Evolutionary conservation across 2,329 filamentous ascomycete genomes (phyloP).

Genomic region (Cladosporium sp.): DNA sequence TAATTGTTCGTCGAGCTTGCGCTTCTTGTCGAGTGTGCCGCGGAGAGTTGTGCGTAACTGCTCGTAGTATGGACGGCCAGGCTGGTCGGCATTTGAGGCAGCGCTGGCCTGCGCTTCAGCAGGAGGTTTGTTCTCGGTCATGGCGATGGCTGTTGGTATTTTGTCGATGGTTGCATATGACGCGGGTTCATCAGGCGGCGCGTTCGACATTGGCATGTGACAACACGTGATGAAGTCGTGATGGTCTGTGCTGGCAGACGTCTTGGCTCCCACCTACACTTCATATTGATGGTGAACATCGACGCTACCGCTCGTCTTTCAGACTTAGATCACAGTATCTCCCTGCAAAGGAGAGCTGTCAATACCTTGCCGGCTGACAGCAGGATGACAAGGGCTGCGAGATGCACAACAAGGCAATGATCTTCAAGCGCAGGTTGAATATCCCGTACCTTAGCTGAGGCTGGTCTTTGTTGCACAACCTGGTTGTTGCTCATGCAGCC

Average conservation of each 20-base stretch:
- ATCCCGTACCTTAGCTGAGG: neutral
- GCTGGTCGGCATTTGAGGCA: conserved; percentile 44
- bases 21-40: conserved; percentile 66
- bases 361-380: neutral
- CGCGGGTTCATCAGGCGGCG: neutral
- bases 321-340: neutral
- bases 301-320: neutral
- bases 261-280: neutral
- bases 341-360: no score
- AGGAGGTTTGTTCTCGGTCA: conserved; percentile 51
- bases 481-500: conserved; percentile 4
- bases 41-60: conserved; percentile 67
- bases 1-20: conserved; percentile 56
- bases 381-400: neutral
- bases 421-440: neutral
- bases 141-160: conserved; percentile 29
- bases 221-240: neutral
- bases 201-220: conserved; percentile 9
- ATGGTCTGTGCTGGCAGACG: neutral
- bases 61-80: conserved; percentile 65
- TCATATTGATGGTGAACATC: neutral
- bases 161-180: neutral
- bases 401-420: neutral
- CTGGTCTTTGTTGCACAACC: neutral
- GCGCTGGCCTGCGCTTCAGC: conserved; percentile 29